Conservation (phyloP, 1,284 basidiomycete genomes). For the Pulveroboletus sp. region DNA sequence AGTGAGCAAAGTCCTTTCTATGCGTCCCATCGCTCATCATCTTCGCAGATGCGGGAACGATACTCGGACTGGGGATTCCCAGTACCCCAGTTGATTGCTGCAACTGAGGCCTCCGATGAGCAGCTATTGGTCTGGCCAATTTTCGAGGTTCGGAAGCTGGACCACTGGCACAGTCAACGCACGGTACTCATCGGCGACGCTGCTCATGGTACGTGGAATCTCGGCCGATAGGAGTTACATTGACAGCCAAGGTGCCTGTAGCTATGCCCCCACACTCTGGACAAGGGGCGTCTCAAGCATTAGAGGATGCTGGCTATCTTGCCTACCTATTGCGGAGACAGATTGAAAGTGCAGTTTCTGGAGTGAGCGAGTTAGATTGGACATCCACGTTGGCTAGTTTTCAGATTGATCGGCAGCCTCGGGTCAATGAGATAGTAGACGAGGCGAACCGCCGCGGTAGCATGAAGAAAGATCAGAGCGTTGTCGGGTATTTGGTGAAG, state of each 20-base stretch:
- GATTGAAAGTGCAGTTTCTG: constrained; percentile 7
- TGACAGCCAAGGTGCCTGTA: constrained; percentile 1
- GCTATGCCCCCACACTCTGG: constrained; percentile 39
- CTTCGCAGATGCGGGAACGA: constrained; percentile 27
- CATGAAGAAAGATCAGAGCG: constrained; percentile 26
- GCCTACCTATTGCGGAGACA: constrained; percentile 29
- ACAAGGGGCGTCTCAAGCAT: constrained; percentile 37
- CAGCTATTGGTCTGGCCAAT: constrained; percentile 33
- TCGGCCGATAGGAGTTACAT: not conserved
- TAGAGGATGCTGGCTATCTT: constrained; percentile 38
- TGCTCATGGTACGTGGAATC: constrained; percentile 31
- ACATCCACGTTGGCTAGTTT: constrained; percentile 25
- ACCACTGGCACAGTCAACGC: constrained; percentile 29
- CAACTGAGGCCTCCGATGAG: constrained; percentile 17
- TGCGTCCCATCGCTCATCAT: not conserved
- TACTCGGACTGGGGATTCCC: constrained; percentile 36
- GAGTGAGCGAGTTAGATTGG: constrained; percentile 13
- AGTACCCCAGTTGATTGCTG: constrained; percentile 31
- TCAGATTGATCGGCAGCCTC: constrained; percentile 27
- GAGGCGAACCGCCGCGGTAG: constrained; percentile 34
- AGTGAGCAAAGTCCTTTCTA: constrained; percentile 6
- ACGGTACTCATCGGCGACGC: constrained; percentile 37
- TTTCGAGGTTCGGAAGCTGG: constrained; percentile 29
- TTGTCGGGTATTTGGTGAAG: constrained; percentile 20
- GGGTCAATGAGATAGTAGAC: constrained; percentile 32